Evolutionary conservation across 345 rosid genomes (phyloP), one percentile per base, ranked within the genome.

Genomic region (Hevea brasiliensis): DNA sequence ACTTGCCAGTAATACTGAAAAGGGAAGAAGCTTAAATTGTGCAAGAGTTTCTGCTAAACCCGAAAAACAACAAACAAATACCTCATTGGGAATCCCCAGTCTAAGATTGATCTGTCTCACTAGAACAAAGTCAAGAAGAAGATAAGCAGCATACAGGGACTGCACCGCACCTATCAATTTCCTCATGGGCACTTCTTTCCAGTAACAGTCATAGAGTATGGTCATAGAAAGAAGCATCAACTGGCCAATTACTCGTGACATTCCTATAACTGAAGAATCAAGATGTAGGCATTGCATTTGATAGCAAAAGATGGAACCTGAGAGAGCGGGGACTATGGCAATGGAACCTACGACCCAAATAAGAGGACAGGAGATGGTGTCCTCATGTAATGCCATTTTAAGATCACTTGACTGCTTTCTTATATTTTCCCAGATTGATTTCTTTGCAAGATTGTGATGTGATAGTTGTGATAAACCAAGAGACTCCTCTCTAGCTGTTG

Each of bases 1-100:
- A 74, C 80, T 89, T 1, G 84, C 97, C 59, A 91, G 73, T 42
- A 88, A 65, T 32, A 89, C 87, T 17, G 85, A 81, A 66, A 91
- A 94, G 0, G 98, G 97, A 55, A 94, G 92, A 57, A 90, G 81
- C 87, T 90, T 92, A 55, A 94, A 94, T 72, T 94, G 98, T 6
- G 94, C 92, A 0, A 89, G 73, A 35, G 83, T 77, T 72, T 94
- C 98, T 1, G 97, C 94, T 65, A 94, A 76, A 79, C 97, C 90
- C 1, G 96, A 90, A 32, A 89, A 94, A 72, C 89, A 87, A 35
- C 86, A 85, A 54, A 82, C 89, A 60, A 79, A 94, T 42, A 86
- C 79, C 70, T 89, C 90, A 57, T 87, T 90, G 40, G 96, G 80
- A 72, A 93, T 88, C 63, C 97, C 96, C 0, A 91, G 10, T 47